Base-by-base conservation (phyloP, 306 rosid species). In the Trifolium dubium region DNA sequence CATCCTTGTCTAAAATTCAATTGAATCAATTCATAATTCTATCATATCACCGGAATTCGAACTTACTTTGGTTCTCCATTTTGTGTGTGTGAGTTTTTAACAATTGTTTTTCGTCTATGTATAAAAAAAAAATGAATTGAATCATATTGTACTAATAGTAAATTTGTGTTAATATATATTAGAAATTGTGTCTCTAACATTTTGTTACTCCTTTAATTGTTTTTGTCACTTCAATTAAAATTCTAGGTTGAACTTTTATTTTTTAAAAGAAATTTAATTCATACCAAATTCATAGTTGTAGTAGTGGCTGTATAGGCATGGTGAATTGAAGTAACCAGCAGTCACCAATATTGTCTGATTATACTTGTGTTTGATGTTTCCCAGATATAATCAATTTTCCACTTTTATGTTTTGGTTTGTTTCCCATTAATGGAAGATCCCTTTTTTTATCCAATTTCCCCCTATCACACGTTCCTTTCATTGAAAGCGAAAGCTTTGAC, bases 381-480 rank as follows among this genome's bases (percentile, higher is more conserved):
- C 73, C n/a, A 66, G 23, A 71, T 31, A 60, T 19, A 8, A 19
- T 10, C 30, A 7, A 13, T 29, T 62, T 80, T 83, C 88, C 69
- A 61, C 86, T 74, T 85, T 87, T 56, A 23, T 28, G 8, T 56
- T 56, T 82, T 83, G 71, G 82, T 80, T 83, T 80, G 34, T 85
- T 79, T 84, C 87, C 86, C 67, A 92, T 87, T 79, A 81, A 84
- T 82, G 81, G 87, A 77, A 88, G 91, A 83, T 83, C 85, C 82
- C 81, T 83, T 85, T 86, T 92, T 85, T 79, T 82, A 82, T 86
- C 84, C 87, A 56, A 73, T 83, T 77, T 77, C 79, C 43, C 77
- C 86, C n/a, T n/a, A n/a, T n/a, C 84, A 81, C 96, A 86, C 81
- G 96, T 93, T 89, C 83, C 97, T 90, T 86, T 90, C 97, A 80